Percentiles rank a stretch among this genome's conserved stretches.
These are phyloP conservation scores for Thraustochytrium striatum DNA, from an alignment of 352 stramenopile species.

Conservation along the genomic window DNA sequence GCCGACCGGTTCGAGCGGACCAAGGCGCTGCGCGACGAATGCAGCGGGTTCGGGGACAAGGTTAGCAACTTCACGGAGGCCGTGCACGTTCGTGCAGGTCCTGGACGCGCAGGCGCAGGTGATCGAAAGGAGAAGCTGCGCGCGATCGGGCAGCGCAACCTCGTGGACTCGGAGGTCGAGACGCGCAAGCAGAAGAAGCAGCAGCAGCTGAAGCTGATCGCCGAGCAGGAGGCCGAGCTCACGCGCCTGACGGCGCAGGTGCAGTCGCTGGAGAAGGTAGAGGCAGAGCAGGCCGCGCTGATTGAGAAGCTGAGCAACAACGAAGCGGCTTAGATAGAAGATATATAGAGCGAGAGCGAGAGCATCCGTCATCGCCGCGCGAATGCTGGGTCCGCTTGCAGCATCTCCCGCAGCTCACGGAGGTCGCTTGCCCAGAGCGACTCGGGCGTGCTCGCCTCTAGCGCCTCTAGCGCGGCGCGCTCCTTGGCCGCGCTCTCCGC, in stretches of 20 bases:
- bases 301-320: not conserved
- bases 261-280: not conserved
- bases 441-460: too few species aligned
- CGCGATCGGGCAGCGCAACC: conserved; percentile 56
- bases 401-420: too few species aligned
- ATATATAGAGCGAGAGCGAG: too few species aligned
- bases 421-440: too few species aligned
- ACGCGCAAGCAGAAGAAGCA: conserved; percentile 51
- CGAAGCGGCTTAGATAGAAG: too few species aligned
- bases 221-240: conserved; percentile 57
- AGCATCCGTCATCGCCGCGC: too few species aligned
- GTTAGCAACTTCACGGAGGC: conserved; percentile 50
- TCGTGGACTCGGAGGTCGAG: conserved; percentile 58
- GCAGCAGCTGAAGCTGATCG: conserved; percentile 56
- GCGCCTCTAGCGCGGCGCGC: too few species aligned
- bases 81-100: conserved; percentile 56
- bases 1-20: conserved; percentile 58
- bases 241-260: not conserved
- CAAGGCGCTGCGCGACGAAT: conserved; percentile 56
- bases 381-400: too few species aligned
- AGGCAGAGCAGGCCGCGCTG: not conserved
- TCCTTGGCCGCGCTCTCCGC: too few species aligned
- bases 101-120: conserved; percentile 56
- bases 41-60: conserved; percentile 54
- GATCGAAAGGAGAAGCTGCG: conserved; percentile 59